These are phyloP conservation scores for Closterium sp. DNA, from an alignment of 139 green algal genomes.

Conservation along the genomic window DNA sequence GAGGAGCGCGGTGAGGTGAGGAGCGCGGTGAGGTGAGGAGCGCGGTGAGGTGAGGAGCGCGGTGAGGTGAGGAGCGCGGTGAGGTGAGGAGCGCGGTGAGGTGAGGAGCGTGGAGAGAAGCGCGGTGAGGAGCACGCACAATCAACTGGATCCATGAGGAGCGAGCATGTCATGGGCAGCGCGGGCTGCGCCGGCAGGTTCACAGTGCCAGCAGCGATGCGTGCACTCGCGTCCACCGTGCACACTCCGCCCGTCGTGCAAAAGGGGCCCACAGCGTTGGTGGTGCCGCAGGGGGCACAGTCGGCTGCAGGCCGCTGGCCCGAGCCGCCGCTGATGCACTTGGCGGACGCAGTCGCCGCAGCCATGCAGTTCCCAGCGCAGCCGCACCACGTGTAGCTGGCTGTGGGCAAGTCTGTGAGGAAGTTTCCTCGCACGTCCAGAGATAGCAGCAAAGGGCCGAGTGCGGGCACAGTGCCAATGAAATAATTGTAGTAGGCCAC, in stretches of 20 bases:
- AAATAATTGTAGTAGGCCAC: background rate
- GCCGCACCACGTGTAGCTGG: background rate
- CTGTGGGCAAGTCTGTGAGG: background rate
- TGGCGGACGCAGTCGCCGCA: background rate
- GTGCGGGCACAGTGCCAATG: background rate
- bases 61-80: too few species aligned
- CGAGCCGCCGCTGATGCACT: background rate
- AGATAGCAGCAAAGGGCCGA: background rate
- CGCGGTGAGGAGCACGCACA: background rate
- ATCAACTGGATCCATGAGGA: too few species aligned
- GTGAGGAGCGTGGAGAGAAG: too few species aligned
- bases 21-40: too few species aligned
- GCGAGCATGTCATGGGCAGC: background rate
- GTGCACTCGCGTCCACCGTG: background rate
- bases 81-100: too few species aligned
- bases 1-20: too few species aligned
- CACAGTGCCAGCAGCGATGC: background rate
- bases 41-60: too few species aligned
- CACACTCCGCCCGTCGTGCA: background rate
- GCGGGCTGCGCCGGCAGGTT: background rate
- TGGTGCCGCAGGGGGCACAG: background rate
- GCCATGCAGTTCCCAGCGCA: background rate
- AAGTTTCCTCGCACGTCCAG: background rate
- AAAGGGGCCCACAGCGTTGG: background rate
- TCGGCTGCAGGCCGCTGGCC: background rate